Evolutionary conservation across 768 basidiomycete species (phyloP).

Genomic region (Arthromyces matolae): DNA sequence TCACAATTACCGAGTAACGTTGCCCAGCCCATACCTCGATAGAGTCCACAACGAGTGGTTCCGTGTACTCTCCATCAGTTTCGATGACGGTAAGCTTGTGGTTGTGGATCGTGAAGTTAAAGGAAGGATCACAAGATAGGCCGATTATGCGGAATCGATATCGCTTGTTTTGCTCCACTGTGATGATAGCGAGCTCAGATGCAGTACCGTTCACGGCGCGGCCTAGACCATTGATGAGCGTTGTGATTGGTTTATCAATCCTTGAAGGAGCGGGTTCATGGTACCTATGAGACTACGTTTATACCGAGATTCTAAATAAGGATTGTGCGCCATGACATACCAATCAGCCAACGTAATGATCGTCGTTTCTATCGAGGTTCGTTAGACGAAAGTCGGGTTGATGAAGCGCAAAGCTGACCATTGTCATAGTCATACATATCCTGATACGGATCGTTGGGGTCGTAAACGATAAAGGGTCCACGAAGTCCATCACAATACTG

Average conservation of each 20-base stretch:
- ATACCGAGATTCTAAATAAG: background rate
- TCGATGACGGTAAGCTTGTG: background rate
- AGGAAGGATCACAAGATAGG: background rate
- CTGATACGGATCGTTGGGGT: no score
- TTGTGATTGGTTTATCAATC: background rate
- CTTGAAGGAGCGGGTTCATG: background rate
- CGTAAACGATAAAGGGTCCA: no score
- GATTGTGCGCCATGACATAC: background rate
- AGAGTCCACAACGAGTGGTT: background rate
- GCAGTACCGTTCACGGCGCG: background rate
- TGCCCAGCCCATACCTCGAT: background rate
- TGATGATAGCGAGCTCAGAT: background rate
- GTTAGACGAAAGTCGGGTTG: background rate
- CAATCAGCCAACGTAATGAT: constrained; percentile 2
- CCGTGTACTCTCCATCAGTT: background rate
- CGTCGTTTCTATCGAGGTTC: background rate
- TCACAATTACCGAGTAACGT: background rate
- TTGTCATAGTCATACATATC: background rate
- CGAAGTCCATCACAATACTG: no score
- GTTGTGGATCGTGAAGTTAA: constrained; percentile 1
- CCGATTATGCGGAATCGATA: constrained; percentile 1
- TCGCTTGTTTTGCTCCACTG: background rate
- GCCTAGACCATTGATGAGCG: constrained; percentile 1
- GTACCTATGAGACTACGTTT: background rate
- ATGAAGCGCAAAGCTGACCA: background rate